Evolutionary conservation across 352 stramenopile species (phyloP).

Genomic region (Poterioochromonas sp.): DNA sequence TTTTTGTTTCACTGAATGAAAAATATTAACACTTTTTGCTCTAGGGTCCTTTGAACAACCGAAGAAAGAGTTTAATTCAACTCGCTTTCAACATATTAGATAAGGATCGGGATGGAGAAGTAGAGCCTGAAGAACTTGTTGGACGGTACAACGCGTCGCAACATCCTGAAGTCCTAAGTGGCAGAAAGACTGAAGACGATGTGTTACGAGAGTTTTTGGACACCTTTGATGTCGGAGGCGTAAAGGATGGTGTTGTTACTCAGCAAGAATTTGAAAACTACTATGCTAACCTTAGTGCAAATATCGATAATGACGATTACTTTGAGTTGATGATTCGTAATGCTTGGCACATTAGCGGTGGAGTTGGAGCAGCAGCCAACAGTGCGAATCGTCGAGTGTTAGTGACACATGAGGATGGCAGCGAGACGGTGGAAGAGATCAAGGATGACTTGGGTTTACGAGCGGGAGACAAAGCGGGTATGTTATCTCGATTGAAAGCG

Average conservation of each 20-base stretch:
- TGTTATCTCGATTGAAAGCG: conserved; percentile 60
- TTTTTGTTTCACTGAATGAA: no score
- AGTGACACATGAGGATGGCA: conserved; percentile 52
- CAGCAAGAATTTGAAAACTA: conserved; percentile 72
- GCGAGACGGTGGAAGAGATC: conserved; percentile 62
- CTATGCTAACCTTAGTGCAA: conserved; percentile 74
- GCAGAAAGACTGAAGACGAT: conserved; percentile 58
- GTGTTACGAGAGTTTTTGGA: conserved; percentile 68
- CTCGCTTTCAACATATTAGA: conserved; percentile 65
- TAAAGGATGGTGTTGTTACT: conserved; percentile 50
- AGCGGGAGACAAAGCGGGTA: conserved; percentile 58
- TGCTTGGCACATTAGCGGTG: conserved; percentile 64
- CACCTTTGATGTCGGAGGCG: conserved; percentile 52
- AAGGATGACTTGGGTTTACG: conserved; percentile 66
- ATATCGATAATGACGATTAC: conserved; percentile 78
- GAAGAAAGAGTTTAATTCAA: conserved; percentile 61
- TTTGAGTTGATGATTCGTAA: conserved; percentile 81
- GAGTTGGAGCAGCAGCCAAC: conserved; percentile 61
- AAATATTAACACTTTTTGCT: conserved; percentile 49
- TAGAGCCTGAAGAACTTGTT: conserved; percentile 64
- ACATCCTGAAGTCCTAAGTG: conserved; percentile 68
- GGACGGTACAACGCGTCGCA: conserved; percentile 62
- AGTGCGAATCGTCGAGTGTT: conserved; percentile 58
- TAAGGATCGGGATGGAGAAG: conserved; percentile 56
- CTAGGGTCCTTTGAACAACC: conserved; percentile 61